Evolutionary conservation across 2,329 filamentous ascomycete species (phyloP).

Genomic region (Neofusicoccum sp.): DNA sequence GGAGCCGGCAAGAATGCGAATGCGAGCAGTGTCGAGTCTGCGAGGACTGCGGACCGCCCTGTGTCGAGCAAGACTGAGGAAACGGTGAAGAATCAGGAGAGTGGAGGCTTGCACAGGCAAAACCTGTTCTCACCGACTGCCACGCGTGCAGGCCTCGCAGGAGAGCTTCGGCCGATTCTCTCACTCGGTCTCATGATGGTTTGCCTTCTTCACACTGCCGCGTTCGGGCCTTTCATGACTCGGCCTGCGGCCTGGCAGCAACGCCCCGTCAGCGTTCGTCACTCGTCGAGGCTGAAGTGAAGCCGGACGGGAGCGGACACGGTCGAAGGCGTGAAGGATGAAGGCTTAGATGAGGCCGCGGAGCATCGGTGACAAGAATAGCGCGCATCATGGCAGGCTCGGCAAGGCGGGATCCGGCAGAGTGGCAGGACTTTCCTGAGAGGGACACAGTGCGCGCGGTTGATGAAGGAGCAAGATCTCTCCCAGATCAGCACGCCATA

Average conservation of each 20-base stretch:
- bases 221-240: slow-evolving; percentile 11
- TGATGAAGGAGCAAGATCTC: no score
- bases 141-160: background rate
- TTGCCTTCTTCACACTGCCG: background rate
- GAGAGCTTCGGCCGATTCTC: background rate
- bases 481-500: no score
- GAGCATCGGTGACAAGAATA: background rate
- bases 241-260: background rate
- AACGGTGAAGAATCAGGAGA: background rate
- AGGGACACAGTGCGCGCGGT: no score
- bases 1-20: background rate
- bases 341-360: background rate
- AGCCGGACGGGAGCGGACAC: background rate
- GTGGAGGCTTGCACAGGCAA: background rate
- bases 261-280: slow-evolving; percentile 7
- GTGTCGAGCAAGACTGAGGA: background rate
- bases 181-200: background rate
- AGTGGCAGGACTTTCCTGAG: background rate
- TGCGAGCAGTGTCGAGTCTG: background rate
- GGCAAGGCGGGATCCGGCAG: background rate
- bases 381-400: background rate
- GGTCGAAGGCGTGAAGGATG: background rate
- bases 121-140: slow-evolving; percentile 1
- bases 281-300: background rate
- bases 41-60: background rate